Conservation (phyloP, 1,284 basidiomycete species). For the Ceratobasidium sp. region DNA sequence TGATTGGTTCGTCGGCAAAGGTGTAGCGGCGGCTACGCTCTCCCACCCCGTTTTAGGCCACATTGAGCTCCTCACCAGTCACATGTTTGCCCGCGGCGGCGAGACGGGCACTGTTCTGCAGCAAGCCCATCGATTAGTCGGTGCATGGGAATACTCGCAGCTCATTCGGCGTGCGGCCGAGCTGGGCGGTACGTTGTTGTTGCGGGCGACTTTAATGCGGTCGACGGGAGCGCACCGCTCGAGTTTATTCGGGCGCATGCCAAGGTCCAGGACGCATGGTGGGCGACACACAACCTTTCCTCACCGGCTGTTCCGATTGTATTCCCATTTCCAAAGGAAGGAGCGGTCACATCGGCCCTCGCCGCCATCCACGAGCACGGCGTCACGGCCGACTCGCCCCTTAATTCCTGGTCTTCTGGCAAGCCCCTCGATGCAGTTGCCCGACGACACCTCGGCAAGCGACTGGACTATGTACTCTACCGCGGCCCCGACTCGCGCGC, state of each 20-base stretch:
- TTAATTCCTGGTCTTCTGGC: conserved; percentile 87
- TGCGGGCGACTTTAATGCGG: conserved; percentile 47
- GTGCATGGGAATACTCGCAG: conserved; percentile 94
- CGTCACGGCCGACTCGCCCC: conserved; percentile 92
- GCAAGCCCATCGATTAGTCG: conserved; percentile 89
- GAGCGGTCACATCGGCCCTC: conserved; percentile 52
- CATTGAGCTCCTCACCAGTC: conserved; percentile 92
- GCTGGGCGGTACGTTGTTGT: conserved; percentile 89
- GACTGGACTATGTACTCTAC: conserved; percentile 94
- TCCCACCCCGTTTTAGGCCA: conserved; percentile 80
- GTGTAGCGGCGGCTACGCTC: conserved; percentile 81
- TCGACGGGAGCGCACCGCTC: conserved; percentile 29
- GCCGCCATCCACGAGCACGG: conserved; percentile 70
- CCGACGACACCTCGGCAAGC: conserved; percentile 78
- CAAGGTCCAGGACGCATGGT: conserved; percentile 78
- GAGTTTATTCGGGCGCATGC: conserved; percentile 34
- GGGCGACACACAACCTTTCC: conserved; percentile 61
- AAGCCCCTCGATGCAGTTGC: conserved; percentile 68
- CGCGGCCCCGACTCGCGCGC: conserved; percentile 63
- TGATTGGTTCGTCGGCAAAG: conserved; percentile 98
- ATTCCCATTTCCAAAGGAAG: conserved; percentile 35
- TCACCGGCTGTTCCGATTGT: conserved; percentile 27
- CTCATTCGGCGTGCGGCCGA: conserved; percentile 79
- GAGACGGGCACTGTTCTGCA: conserved; percentile 82
- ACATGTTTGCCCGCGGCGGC: conserved; percentile 87